A percentile compares a stretch with the other conserved stretches of the same genome.
phyloP scores from a whole-genome alignment of 805 yeast genomes.

The Diddensiella transvaalensis region DNA sequence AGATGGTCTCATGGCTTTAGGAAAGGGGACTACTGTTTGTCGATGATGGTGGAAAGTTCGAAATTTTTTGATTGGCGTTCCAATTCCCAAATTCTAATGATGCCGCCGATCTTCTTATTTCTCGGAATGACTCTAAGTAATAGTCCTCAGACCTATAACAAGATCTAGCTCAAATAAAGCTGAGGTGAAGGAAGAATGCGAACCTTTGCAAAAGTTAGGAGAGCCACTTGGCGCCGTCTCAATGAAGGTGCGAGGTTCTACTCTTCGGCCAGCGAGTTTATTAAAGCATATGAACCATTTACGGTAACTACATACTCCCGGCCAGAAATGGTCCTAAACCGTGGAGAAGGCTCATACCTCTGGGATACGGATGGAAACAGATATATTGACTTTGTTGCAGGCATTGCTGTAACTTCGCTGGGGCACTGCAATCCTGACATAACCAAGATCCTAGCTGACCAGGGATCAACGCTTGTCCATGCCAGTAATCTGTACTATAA shows the following conservation, averaged over 20 bases:
- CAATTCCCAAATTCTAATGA: background rate
- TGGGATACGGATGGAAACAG: constrained; percentile 74
- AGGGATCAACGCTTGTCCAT: constrained; percentile 70
- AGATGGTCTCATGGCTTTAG: constrained; percentile 28
- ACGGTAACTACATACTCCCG: constrained; percentile 38
- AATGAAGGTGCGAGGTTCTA: background rate
- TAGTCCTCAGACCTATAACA: too few relatives aligned
- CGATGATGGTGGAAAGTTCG: background rate
- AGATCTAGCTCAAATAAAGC: too few relatives aligned
- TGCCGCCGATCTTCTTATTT: constrained; percentile 4
- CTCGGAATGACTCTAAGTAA: background rate
- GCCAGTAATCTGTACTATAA: constrained; percentile 84
- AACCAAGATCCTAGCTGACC: constrained; percentile 66
- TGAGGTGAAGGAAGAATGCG: too few relatives aligned
- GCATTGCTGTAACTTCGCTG: constrained; percentile 93
- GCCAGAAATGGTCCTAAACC: constrained; percentile 61
- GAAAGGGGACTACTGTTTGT: too few relatives aligned
- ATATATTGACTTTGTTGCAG: constrained; percentile 89
- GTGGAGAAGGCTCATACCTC: constrained; percentile 76
- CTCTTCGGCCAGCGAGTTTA: constrained; percentile 5
- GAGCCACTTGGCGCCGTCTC: too few relatives aligned
- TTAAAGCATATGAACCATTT: constrained; percentile 15
- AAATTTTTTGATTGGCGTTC: background rate
- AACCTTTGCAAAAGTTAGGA: too few relatives aligned
- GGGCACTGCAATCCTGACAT: constrained; percentile 83